Evolutionary conservation across 768 basidiomycete genomes (phyloP).

Genomic region (Lanmaoa pseudosensibilis): DNA sequence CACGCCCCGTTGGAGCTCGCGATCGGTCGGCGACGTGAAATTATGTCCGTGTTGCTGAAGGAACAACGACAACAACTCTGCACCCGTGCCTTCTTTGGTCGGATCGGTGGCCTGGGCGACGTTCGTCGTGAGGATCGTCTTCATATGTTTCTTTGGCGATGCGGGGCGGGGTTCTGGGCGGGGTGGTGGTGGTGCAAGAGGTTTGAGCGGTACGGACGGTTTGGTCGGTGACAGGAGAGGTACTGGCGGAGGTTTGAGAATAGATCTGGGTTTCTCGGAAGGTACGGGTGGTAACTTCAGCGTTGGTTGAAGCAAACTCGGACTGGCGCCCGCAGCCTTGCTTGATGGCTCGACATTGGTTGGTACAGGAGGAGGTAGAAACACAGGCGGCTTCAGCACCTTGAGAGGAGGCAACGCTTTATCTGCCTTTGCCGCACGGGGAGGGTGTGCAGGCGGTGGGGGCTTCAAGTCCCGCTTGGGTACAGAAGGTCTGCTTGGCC

Average conservation of each 20-base stretch:
- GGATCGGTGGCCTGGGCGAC: slow-evolving; percentile 54
- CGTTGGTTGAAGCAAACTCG: slow-evolving; percentile 3
- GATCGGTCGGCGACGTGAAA: slow-evolving; percentile 37
- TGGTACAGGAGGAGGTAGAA: neutral
- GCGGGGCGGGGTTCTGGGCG: slow-evolving; percentile 15
- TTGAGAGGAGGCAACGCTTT: slow-evolving; percentile 9
- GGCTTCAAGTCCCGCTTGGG: slow-evolving; percentile 8
- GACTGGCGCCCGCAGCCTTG: slow-evolving; percentile 2
- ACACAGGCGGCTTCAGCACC: slow-evolving; percentile 18
- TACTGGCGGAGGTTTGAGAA: slow-evolving; percentile 31
- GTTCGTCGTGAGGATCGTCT: slow-evolving; percentile 52
- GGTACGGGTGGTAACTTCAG: slow-evolving; percentile 8
- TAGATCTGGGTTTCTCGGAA: slow-evolving; percentile 20
- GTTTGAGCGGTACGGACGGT: slow-evolving; percentile 19
- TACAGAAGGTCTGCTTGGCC: slow-evolving; percentile 11
- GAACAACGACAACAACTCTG: slow-evolving; percentile 54
- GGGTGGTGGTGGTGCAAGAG: slow-evolving; percentile 36
- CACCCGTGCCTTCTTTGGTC: slow-evolving; percentile 47
- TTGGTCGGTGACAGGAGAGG: slow-evolving; percentile 18
- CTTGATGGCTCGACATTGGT: neutral
- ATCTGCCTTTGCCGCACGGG: neutral
- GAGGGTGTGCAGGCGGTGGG: slow-evolving; percentile 5
- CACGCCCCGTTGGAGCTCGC: slow-evolving; percentile 49
- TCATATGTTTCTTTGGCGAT: slow-evolving; percentile 38
- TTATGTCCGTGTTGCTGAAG: slow-evolving; percentile 46